Evolutionary conservation across 495 filamentous ascomycete genomes (phyloP).

Genomic region (Trichoderma asperelloides): DNA sequence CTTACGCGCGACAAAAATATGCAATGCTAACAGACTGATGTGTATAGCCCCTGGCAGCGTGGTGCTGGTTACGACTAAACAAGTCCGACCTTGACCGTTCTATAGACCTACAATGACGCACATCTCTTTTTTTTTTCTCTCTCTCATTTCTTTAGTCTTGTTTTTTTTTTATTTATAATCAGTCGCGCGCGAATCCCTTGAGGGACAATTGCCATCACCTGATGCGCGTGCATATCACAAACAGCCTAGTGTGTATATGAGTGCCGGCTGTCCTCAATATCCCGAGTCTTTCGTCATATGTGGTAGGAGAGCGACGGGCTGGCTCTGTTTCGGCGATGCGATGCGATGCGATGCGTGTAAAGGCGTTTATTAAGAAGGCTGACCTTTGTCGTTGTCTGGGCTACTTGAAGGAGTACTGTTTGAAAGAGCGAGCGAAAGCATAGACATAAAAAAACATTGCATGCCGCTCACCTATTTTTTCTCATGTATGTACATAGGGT

Average conservation of each 20-base stretch:
- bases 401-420: neutral
- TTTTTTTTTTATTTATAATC: neutral
- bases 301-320: neutral
- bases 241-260: neutral
- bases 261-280: neutral
- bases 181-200: neutral
- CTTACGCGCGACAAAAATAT: neutral
- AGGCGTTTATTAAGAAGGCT: constrained; percentile 4
- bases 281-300: neutral
- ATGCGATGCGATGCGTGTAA: constrained; percentile 4
- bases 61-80: constrained; percentile 43
- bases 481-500: constrained; percentile 6
- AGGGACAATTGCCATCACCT: neutral
- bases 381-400: constrained; percentile 2
- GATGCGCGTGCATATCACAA: neutral
- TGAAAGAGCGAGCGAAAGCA: neutral
- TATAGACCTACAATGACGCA: neutral
- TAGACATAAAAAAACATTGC: neutral
- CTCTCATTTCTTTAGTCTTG: neutral
- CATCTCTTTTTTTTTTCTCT: neutral
- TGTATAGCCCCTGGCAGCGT: constrained; percentile 42
- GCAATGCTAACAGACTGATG: constrained; percentile 13
- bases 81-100: neutral
- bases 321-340: neutral
- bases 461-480: neutral